Evolutionary conservation across 208 protist species (phyloP), one percentile per base, ranked within the genome.

Genomic region (Leishmania martiniquensis): DNA sequence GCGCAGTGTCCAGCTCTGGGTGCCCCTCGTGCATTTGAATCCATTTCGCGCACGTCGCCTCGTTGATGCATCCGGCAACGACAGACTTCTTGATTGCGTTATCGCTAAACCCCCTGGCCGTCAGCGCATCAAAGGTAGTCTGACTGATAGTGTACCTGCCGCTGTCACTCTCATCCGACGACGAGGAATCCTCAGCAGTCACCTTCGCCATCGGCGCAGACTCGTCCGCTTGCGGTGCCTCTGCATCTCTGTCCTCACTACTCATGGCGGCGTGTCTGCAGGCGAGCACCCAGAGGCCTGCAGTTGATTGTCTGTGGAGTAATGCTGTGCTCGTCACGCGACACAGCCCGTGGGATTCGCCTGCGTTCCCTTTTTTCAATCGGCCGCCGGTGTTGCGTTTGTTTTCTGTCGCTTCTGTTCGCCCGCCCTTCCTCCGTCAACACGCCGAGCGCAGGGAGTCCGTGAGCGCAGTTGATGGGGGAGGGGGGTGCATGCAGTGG

Each of bases 41-140:
- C 92, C 93, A 97, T 81, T 92, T 85, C 34, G 85, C 89, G 79
- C 91, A 97, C 55, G 91, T 95, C 22, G 71, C 54, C 70, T 93
- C 90, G 72, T 97, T 85, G 51, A 97, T 76, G 80, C 93, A 97
- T 13, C 93, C 93, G 7, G 91, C 76, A 5, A 92, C 91, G 59
- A 97, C 93, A 4, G 91, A 93, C 84, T 97, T 97, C 68, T 97
- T 97, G 63, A 95, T 92, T 15, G 93, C 93, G 72, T 95, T 96
- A 25, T 95, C 93, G 75, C 92, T 95, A 67, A 96, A 96, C 2
- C 91, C 93, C 22, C 85, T 86, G 0, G 57, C 68, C 7, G 81
- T 15, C 20, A 97, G 83, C 0, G 74, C 77, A 70, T 95, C 86
- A 72, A 92, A 94, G 12, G 93, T 69, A 13, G 57, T 62, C 72